Base-by-base conservation (phyloP, 192 early-diverging fungal genomes). In the Gryganskiella cystojenkinii region DNA sequence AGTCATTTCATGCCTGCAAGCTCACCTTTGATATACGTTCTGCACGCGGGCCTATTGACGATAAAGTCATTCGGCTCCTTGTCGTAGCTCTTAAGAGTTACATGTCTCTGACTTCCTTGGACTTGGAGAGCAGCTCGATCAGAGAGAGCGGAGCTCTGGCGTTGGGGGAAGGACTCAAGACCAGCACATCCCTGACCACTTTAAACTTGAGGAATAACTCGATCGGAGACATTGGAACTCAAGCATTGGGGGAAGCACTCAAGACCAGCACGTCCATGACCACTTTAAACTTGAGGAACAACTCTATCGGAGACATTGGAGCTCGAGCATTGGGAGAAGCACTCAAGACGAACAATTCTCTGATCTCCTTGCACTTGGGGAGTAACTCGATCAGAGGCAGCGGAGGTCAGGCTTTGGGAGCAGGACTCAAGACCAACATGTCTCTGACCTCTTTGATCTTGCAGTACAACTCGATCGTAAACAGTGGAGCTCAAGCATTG, bases 361-460 rank as follows among this genome's bases (percentile, higher is more conserved):
- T 61, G 30, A 33, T n/a, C 22, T 40, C 42, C 42, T 60, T 60
- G 57, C 10, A 59, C 40, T 44, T 59, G 57, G 19, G 13, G 33
- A 20, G 33, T 3, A 56, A 56, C 33, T 37, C 15, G 55, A 56
- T 56, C 4, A 13, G 37, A 13, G 37, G 13, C 37, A 40, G 2
- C 25, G 60, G 60, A 46, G 30, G n/a, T 9, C 43, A 33, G 27
- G 46, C 19, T 20, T 30, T 61, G 27, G 25, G 30, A 27, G 60
- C 30, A 19, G 28, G n/a, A 61, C 60, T 49, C 43, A 61, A 62
- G 44, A 35, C n/a, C 31, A 62, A 62, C 30, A 49, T 46, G 31
- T 49, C 60, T 62, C 31, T 61, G 60, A 49, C 60, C 31, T 45
- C 28, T 1, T 49, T 61, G 60, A 34, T 20, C 60, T 49, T 61